A percentile compares a stretch with the other conserved stretches of the same genome.
phyloP scores from a whole-genome alignment of 2,329 filamentous ascomycete species.

The Claviceps pazoutovae region DNA sequence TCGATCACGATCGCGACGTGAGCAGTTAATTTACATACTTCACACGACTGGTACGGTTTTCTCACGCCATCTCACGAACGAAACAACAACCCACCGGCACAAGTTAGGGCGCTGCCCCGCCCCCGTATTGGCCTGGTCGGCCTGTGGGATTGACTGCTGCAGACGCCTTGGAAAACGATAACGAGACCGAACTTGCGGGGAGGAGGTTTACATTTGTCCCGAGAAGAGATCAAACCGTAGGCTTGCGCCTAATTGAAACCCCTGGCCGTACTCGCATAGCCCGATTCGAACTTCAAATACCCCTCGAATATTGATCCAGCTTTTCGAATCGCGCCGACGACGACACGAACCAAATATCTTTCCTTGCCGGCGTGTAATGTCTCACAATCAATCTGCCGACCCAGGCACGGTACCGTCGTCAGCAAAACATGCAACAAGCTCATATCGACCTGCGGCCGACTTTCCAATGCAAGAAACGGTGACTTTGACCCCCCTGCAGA shows the following conservation, averaged over 20 bases:
- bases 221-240: neutral
- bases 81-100: neutral
- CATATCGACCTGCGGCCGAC: constrained; percentile 19
- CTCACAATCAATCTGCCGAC: constrained; percentile 33
- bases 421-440: constrained; percentile 23
- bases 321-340: neutral
- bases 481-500: constrained; percentile 33
- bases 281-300: neutral
- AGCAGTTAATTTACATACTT: no score
- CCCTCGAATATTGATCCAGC: neutral
- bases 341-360: neutral
- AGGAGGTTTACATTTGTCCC: constrained; percentile 1
- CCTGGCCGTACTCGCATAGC: neutral
- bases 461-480: constrained; percentile 19
- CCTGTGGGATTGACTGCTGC: neutral
- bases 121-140: constrained; percentile 5
- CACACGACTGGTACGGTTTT: neutral
- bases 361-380: constrained; percentile 26
- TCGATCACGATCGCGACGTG: neutral
- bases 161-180: neutral
- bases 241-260: neutral
- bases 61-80: neutral
- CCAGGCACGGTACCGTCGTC: constrained; percentile 16
- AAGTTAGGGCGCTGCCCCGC: neutral
- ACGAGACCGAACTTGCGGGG: constrained; percentile 2